Conservation (phyloP, 495 filamentous ascomycete genomes). For the Penicillium psychrofluorescens region DNA sequence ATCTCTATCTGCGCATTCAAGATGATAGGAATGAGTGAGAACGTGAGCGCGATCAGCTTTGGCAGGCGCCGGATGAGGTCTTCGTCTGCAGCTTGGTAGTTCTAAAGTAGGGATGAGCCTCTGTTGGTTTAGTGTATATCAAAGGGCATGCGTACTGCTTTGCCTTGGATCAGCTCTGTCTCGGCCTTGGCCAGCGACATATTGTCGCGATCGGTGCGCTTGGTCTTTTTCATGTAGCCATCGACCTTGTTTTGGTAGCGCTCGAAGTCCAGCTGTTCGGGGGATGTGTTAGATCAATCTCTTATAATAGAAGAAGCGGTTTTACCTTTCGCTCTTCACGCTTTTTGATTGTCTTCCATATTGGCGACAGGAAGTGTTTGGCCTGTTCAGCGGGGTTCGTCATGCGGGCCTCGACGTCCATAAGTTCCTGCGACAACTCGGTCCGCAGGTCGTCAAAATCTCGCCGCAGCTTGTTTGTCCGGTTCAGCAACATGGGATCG, state of each 20-base stretch:
- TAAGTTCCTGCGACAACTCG: constrained; percentile 70
- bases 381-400: constrained; percentile 67
- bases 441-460: constrained; percentile 67
- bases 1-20: constrained; percentile 67
- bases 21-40: constrained; percentile 73
- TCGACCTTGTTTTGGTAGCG: constrained; percentile 68
- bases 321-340: constrained; percentile 76
- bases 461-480: constrained; percentile 59
- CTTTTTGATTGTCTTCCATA: constrained; percentile 90
- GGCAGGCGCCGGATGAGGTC: constrained; percentile 71
- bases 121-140: neutral
- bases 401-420: constrained; percentile 63
- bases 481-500: constrained; percentile 53
- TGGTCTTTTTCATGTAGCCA: constrained; percentile 61
- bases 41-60: constrained; percentile 62
- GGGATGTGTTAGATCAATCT: neutral
- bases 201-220: constrained; percentile 72
- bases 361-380: constrained; percentile 60
- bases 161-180: constrained; percentile 58
- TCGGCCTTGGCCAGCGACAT: constrained; percentile 69
- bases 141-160: constrained; percentile 44
- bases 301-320: neutral
- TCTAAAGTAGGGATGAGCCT: constrained; percentile 36
- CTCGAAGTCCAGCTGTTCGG: constrained; percentile 65
- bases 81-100: constrained; percentile 76